phyloP scores from a whole-genome alignment of 139 green algal species.

The Micractinium conductrix region DNA sequence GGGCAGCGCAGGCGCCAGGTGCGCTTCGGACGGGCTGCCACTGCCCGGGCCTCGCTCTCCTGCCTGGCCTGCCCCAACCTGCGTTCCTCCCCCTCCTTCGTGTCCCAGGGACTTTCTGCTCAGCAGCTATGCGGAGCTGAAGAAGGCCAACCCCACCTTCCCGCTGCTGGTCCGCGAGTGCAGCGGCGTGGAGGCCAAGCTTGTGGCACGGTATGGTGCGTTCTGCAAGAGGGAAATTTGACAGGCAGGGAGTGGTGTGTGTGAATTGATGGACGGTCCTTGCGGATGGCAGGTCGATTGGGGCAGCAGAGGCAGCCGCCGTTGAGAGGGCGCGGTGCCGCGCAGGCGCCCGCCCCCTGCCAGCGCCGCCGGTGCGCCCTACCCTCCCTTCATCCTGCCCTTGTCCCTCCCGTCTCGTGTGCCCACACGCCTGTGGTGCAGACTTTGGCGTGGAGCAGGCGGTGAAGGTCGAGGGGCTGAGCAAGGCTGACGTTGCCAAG shows the following conservation, averaged over 20 bases:
- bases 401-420: background rate
- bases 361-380: background rate
- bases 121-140: slow-evolving; percentile 85
- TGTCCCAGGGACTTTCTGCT: slow-evolving; percentile 83
- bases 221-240: too few species aligned
- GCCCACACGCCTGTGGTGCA: slow-evolving; percentile 33
- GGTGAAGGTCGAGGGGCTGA: slow-evolving; percentile 69
- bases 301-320: too few species aligned
- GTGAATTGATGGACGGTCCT: too few species aligned
- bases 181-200: slow-evolving; percentile 71
- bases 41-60: too few species aligned
- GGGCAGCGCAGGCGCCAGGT: slow-evolving; percentile 81
- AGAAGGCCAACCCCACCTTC: slow-evolving; percentile 89
- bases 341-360: too few species aligned
- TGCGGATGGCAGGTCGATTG: background rate
- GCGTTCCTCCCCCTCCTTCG: background rate
- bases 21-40: background rate
- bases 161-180: slow-evolving; percentile 88
- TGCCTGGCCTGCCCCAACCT: background rate
- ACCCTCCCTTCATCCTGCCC: background rate
- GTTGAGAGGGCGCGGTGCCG: too few species aligned
- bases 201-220: slow-evolving; percentile 84
- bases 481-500: slow-evolving; percentile 44
- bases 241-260: too few species aligned
- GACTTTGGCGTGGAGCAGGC: slow-evolving; percentile 78